Evolutionary conservation across 495 filamentous ascomycete genomes (phyloP), one percentile per base, ranked within the genome.

Genomic region (Daldinia concentrica): DNA sequence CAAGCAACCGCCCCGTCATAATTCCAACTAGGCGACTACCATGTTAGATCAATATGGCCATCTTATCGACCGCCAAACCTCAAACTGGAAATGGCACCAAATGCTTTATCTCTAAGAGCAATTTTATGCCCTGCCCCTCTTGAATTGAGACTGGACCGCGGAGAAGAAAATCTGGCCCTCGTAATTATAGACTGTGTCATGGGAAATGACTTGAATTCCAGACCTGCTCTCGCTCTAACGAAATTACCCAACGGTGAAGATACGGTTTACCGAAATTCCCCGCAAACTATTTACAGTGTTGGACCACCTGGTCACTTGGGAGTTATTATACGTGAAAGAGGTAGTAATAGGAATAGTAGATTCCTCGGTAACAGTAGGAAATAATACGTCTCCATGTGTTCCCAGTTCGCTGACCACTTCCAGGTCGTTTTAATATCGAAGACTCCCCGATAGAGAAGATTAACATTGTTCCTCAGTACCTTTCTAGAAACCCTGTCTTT

Each of bases 121-220:
- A 14, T 43, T 19, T 4, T 58, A 7, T 37, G 2, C 19, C 32
- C 17, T 30, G 12, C 3, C 9, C 15, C 41, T 11, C 5, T 1
- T 0, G 41, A 19, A 8, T 43, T 17, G 0, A 15, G 3, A 8
- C 5, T 1, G 29, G 0, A 1, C 0, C 6, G 1, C 8, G 7
- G 5, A 17, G 27, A 43, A n/a, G n/a, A n/a, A n/a, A n/a, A n/a
- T 6, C 9, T 7, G 3, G 1, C 4, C 6, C 6, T 45, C n/a
- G 41, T 27, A 17, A 19, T 50, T 51, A 17, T 62, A 8, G 27
- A 62, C 29, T 62, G 58, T 24, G n/a, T 62, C 8, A 19, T 62
- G 29, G 41, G 41, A 51, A 51, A 29, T 27, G 41, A 62, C 6
- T 62, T 62, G n/a, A 50, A 3, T 8, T 50, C 58, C 4, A 51